Evolutionary conservation across 352 stramenopile genomes (phyloP).

Genomic region (Aphanomyces euteiches): DNA sequence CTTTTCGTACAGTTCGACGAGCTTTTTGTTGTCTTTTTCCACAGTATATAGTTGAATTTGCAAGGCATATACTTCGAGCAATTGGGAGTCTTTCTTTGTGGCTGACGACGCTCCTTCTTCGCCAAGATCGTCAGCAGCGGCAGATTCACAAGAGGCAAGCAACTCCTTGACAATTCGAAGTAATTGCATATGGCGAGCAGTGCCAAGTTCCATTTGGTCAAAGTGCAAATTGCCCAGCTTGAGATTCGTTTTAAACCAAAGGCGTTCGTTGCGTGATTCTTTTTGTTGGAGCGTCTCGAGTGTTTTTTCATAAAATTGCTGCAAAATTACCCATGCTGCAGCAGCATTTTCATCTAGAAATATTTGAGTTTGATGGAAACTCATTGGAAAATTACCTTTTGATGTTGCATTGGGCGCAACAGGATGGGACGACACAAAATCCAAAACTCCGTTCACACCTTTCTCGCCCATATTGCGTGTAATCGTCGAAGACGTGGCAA

Average conservation of each 20-base stretch:
- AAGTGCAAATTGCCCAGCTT: constrained; percentile 93
- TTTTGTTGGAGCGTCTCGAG: constrained; percentile 68
- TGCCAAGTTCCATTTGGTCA: constrained; percentile 40
- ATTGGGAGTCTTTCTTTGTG: constrained; percentile 43
- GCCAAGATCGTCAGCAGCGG: constrained; percentile 52
- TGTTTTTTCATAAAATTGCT: constrained; percentile 83
- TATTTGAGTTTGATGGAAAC: neutral
- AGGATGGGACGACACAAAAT: constrained; percentile 80
- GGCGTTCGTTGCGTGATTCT: constrained; percentile 75
- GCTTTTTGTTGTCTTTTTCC: constrained; percentile 91
- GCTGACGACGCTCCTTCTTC: neutral
- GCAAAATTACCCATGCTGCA: constrained; percentile 65
- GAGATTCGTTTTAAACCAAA: constrained; percentile 96
- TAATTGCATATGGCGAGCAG: neutral
- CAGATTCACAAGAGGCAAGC: constrained; percentile 74
- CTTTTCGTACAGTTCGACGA: constrained; percentile 91
- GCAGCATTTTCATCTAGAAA: constrained; percentile 20
- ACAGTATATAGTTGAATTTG: constrained; percentile 92
- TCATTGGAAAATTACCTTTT: neutral
- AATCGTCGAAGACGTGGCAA: constrained; percentile 83
- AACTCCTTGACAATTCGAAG: constrained; percentile 79
- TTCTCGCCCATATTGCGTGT: constrained; percentile 93
- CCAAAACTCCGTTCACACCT: constrained; percentile 93
- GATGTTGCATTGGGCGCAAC: neutral
- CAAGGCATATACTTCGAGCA: constrained; percentile 91